Evolutionary conservation across 495 filamentous ascomycete genomes (phyloP), one percentile per base, ranked within the genome.

Genomic region (Parmelia sp.): DNA sequence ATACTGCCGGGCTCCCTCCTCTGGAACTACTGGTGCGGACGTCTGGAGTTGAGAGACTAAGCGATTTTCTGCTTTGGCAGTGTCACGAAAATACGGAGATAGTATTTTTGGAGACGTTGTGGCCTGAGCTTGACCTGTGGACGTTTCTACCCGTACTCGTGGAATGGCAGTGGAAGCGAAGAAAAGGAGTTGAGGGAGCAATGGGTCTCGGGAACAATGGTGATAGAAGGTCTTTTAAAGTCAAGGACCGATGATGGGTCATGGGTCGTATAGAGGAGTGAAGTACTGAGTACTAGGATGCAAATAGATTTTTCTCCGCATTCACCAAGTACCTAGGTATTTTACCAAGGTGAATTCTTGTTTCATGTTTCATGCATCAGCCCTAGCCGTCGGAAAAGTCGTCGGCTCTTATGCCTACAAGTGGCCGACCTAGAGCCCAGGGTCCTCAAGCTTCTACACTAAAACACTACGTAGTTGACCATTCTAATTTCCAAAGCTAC

Each of bases 61-160:
- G 90, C 69, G 94, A 98, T 71, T 98, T 97, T 71, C 92, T 98
- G 92, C 85, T 98, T 60, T 98, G 94, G 94, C 94, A 98, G 75
- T 92, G 89, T 69, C 92, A 97, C 69, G 82, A 95, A 70, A 80
- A 93, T 51, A 97, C 94, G 0, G 88, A 96, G 61, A 88, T 97
- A 61, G 90, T 90, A 45, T 98, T 97, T 75, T 73, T 96, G 47
- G 84, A 96, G 63, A 93, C 90, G 62, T 76, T 97, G 51, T 98
- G 94, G 94, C 94, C 94, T 6, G 91, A 97, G 68, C 96, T 98
- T 68, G 92, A 95, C 71, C 79, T 98, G 15, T 95, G 92, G 92
- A 80, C 90, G 51, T 97, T 98, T 75, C 69, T 98, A 33, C 94
- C 95, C 0, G 91, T 97, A 7, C 76, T 98, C 42, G 76, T 96